These are phyloP conservation scores for sunflower (Helianthus annuus) DNA, from an alignment of 129 eudicot species.

Conservation along the genomic window HanXRQr2.0-SUNRISE NC_035434.2:151839237-151839736, in stretches of 20 bases:
- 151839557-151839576: slow-evolving; percentile 51
- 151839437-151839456: slow-evolving; percentile 1
- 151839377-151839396: too few relatives aligned
- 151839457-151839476: slow-evolving; percentile 1
- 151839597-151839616: slow-evolving; percentile 41
- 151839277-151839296: too few relatives aligned
- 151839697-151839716: slow-evolving; percentile 43
- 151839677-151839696: slow-evolving; percentile 35
- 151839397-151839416: neutral
- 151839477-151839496: slow-evolving; percentile 65
- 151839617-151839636: slow-evolving; percentile 32
- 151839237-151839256: too few relatives aligned
- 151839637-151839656: slow-evolving; percentile 29
- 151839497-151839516: slow-evolving; percentile 13
- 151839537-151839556: slow-evolving; percentile 17
- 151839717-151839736: slow-evolving; percentile 34
- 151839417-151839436: slow-evolving; percentile 22
- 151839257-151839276: too few relatives aligned
- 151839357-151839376: too few relatives aligned
- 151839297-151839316: too few relatives aligned
- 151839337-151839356: too few relatives aligned
- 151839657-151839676: slow-evolving; percentile 25
- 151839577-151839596: slow-evolving; percentile 59
- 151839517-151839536: neutral
- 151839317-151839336: too few relatives aligned